These are phyloP conservation scores for Phialocephala sp. DNA, from an alignment of 2,329 filamentous ascomycete species.

Conservation along the genomic window DNA sequence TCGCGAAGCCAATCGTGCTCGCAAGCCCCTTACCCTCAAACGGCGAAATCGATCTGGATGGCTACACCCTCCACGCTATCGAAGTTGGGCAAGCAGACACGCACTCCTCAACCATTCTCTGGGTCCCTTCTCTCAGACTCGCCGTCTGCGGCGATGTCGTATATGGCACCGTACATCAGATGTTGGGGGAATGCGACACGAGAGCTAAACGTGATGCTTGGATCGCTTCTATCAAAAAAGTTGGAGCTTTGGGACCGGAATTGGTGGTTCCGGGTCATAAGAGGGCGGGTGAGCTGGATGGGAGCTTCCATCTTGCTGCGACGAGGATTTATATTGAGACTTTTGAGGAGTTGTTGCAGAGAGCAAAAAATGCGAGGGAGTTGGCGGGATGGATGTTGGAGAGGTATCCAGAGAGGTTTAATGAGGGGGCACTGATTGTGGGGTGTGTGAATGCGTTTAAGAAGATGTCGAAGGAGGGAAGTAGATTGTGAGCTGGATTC, in stretches of 20 bases:
- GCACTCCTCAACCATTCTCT: conserved; percentile 44
- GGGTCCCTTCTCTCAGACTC: conserved; percentile 44
- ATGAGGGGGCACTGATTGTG: conserved; percentile 17
- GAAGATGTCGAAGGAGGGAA: neutral
- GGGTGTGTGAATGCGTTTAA: conserved; percentile 20
- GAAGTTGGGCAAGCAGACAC: conserved; percentile 36
- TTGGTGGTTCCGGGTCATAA: conserved; percentile 45
- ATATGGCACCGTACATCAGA: conserved; percentile 47
- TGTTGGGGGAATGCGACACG: conserved; percentile 45
- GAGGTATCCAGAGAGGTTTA: conserved; percentile 24
- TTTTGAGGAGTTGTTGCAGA: conserved; percentile 18
- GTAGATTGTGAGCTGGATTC: conserved; percentile 10
- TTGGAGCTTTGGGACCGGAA: conserved; percentile 42
- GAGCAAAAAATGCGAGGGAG: conserved; percentile 18
- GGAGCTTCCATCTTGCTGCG: conserved; percentile 38
- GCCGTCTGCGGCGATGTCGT: conserved; percentile 48
- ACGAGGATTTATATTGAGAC: conserved; percentile 40
- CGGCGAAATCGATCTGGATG: conserved; percentile 35
- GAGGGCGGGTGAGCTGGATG: conserved; percentile 38
- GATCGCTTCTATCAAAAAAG: conserved; percentile 43
- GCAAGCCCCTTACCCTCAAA: conserved; percentile 26
- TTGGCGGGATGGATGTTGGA: conserved; percentile 19
- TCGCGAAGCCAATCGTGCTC: conserved; percentile 14
- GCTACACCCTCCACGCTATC: conserved; percentile 30
- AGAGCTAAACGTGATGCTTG: conserved; percentile 42